These are phyloP conservation scores for Paecilomyces sp. DNA, from an alignment of 2,329 filamentous ascomycete species.

Conservation along the genomic window DNA sequence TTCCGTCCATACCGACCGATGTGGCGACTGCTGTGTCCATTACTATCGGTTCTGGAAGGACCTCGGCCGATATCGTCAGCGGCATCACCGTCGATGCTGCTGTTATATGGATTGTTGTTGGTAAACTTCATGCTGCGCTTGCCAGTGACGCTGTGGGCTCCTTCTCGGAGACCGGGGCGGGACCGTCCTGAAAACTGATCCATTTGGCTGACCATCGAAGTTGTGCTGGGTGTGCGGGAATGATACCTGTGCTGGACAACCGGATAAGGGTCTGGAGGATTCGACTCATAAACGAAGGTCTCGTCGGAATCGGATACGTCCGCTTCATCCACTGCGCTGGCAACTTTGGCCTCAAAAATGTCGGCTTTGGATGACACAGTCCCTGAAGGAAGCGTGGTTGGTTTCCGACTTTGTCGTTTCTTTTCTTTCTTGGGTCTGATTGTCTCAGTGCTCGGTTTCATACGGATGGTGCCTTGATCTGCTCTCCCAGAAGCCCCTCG, in stretches of 20 bases:
- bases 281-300: slow-evolving; percentile 98
- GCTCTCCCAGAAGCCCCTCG: slow-evolving; percentile 52
- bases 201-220: slow-evolving; percentile 56
- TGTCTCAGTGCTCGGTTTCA: slow-evolving; percentile 89
- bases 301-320: slow-evolving; percentile 97
- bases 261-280: slow-evolving; percentile 59
- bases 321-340: slow-evolving; percentile 89
- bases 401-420: slow-evolving; percentile 70
- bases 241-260: slow-evolving; percentile 68
- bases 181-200: slow-evolving; percentile 44
- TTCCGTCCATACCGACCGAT: slow-evolving; percentile 71
- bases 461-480: slow-evolving; percentile 65
- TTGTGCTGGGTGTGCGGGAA: slow-evolving; percentile 88
- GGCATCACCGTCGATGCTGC: slow-evolving; percentile 56
- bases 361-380: slow-evolving; percentile 88
- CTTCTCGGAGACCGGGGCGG: slow-evolving; percentile 62
- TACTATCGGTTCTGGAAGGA: slow-evolving; percentile 53
- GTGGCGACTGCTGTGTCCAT: slow-evolving; percentile 59
- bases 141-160: slow-evolving; percentile 54
- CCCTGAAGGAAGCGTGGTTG: slow-evolving; percentile 44
- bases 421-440: slow-evolving; percentile 92
- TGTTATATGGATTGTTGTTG: slow-evolving; percentile 61
- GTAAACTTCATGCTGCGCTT: slow-evolving; percentile 98
- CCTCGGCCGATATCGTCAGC: slow-evolving; percentile 59
- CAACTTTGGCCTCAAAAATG: slow-evolving; percentile 95